phyloP scores from a whole-genome alignment of 148 eudicot genomes.

The Camellia granthamiana region DNA sequence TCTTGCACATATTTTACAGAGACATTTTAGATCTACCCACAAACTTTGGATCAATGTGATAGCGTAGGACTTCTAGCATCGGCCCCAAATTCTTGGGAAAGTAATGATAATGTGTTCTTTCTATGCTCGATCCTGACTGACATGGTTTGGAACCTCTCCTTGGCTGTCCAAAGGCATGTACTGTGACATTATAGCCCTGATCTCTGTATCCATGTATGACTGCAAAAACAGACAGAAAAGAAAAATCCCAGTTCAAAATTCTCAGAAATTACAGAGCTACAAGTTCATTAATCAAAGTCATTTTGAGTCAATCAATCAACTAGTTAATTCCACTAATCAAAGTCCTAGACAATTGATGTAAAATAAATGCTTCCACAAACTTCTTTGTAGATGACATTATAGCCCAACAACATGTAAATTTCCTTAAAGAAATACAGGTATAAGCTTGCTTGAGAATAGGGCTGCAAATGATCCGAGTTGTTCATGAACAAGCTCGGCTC shows the following conservation, averaged over 20 bases:
- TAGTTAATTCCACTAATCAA: neutral
- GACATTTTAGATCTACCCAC: constrained; percentile 1
- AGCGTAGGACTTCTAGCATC: constrained; percentile 12
- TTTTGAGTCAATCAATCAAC: neutral
- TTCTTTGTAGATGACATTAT: neutral
- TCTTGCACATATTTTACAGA: constrained; percentile 30
- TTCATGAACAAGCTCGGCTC: no score
- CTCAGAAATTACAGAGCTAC: neutral
- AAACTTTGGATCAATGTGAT: neutral
- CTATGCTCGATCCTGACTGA: constrained; percentile 50
- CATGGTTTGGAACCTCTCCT: constrained; percentile 59
- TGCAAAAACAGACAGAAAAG: constrained; percentile 20
- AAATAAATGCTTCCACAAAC: neutral
- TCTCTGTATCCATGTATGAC: constrained; percentile 98
- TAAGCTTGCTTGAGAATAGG: neutral
- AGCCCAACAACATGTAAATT: neutral
- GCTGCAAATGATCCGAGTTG: no score
- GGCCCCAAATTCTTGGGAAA: neutral
- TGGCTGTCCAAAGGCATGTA: constrained; percentile 97
- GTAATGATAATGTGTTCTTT: neutral
- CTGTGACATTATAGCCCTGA: constrained; percentile 94
- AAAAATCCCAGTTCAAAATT: constrained; percentile 6
- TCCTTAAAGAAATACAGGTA: neutral
- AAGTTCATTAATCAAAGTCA: no score
- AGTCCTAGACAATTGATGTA: neutral